Base-by-base conservation (phyloP, 2,329 filamentous ascomycete genomes). In the Nigrospora osmanthi region DNA sequence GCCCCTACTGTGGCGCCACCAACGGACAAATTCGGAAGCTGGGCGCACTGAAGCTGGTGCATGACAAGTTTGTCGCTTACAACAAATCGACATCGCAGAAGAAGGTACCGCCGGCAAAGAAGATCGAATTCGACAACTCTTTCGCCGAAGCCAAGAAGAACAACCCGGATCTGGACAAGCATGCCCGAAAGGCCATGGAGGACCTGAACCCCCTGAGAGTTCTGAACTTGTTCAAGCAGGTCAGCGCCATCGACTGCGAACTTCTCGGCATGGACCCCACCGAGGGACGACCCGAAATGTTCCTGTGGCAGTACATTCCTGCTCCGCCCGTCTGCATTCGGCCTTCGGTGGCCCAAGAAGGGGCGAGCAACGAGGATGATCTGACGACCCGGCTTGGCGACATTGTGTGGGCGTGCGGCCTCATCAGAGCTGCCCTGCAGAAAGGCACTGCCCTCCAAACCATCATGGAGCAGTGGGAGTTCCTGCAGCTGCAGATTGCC, bases 381-480 rank as follows among this genome's bases (percentile, higher is more conserved):
- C 78, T 98, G 49, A 98, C 93, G 0, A 90, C 91, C 43, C 96
- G 97, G 62, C 78, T 98, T n/a, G 87, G 89, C 30, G 91, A 98
- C 60, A 97, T 98, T 52, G 85, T 96, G 11, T 88, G 94, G 57
- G 88, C 94, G 51, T 95, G 90, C 59, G 85, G 86, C 44, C 80
- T 94, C 55, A 88, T 98, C 50, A 83, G 86, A 41, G 85, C 87
- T 17, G 88, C 89, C 0, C 66, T 97, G 14, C 76, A 85, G 49
- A 89, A 89, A 54, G 91, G 91, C 11, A 87, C 90, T 13, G 82
- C 89, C 0, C 77, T 98, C 2, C 80, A 86, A 52, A 94, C 88
- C 1, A 87, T 97, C 46, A 94, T 97, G 83, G 93, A 98, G 62
- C 89, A 95, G 56, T 98, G 93, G 93, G 93, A 98, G 60, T 97